Conservation (phyloP, 768 basidiomycete species). For the Xerocomus potaroensis region DNA sequence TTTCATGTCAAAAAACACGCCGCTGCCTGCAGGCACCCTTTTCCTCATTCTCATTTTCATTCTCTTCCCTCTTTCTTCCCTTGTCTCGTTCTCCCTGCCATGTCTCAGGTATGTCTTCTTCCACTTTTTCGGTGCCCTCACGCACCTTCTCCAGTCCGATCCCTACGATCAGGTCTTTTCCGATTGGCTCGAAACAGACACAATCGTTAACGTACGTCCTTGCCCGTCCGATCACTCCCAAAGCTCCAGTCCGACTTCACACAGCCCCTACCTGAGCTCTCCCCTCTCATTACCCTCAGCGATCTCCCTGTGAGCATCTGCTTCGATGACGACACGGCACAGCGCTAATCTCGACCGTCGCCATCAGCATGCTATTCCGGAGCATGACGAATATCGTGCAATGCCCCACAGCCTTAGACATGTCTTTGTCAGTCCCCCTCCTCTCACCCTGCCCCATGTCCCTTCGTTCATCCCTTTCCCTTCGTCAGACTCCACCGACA, state of each 20-base stretch:
- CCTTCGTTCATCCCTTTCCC: conserved; percentile 1
- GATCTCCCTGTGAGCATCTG: conserved; percentile 28
- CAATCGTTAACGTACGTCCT: conserved; percentile 26
- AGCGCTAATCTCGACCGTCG: conserved; percentile 19
- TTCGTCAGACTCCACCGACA: conserved; percentile 22
- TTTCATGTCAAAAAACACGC: conserved; percentile 32
- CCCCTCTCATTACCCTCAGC: conserved; percentile 18
- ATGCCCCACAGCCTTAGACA: conserved; percentile 30
- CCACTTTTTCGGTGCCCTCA: neutral
- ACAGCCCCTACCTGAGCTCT: conserved; percentile 21
- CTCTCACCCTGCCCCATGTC: conserved; percentile 5
- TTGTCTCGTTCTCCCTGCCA: conserved; percentile 6
- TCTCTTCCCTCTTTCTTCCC: conserved; percentile 1
- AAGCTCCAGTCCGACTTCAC: neutral
- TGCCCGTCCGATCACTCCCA: neutral
- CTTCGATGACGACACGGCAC: conserved; percentile 14
- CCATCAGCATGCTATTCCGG: conserved; percentile 27
- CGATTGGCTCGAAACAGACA: conserved; percentile 24
- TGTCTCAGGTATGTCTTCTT: conserved; percentile 5
- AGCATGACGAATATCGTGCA: conserved; percentile 24
- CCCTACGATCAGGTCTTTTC: conserved; percentile 10
- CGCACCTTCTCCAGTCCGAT: neutral
- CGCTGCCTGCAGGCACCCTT: conserved; percentile 24
- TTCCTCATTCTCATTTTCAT: neutral
- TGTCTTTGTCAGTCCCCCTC: conserved; percentile 23